Conservation (phyloP, 2,329 filamentous ascomycete species). For the Lasiodiplodia gonubiensis region DNA sequence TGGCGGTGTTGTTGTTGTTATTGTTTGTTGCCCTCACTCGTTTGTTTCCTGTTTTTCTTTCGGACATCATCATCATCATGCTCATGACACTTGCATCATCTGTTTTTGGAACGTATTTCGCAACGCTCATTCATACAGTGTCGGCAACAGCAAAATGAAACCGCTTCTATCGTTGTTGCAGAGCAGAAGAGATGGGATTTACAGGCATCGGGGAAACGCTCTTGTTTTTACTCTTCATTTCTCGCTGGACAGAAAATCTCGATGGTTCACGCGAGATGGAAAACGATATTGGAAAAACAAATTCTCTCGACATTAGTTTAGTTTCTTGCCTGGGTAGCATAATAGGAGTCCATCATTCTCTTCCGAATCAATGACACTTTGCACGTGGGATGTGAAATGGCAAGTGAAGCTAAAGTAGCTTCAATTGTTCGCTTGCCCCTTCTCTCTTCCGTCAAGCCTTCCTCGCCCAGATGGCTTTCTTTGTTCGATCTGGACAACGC, state of each 20-base stretch:
- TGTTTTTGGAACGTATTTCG: not conserved
- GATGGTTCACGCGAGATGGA: not conserved
- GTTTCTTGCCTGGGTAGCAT: constrained; percentile 7
- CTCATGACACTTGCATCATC: not conserved
- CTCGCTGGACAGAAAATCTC: not conserved
- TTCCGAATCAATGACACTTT: not conserved
- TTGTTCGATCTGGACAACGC: not conserved
- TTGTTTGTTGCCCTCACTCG: not conserved
- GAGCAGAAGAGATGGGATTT: not conserved
- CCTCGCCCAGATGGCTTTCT: not conserved
- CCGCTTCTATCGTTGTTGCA: not conserved
- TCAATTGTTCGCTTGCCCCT: not conserved
- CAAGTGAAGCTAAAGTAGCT: not conserved
- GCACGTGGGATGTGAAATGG: not conserved
- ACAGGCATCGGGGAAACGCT: not conserved
- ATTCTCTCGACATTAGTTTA: not conserved
- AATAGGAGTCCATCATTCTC: constrained; percentile 24
- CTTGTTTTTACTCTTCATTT: not conserved
- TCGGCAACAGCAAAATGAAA: not conserved
- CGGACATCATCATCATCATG: not conserved
- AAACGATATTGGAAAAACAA: not conserved
- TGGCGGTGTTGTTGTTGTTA: not conserved
- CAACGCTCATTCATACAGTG: constrained; percentile 18
- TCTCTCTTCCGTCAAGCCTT: not conserved
- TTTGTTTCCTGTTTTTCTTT: not conserved